Conservation (phyloP, 768 basidiomycete species). For the Agaricus subrufescens region DNA sequence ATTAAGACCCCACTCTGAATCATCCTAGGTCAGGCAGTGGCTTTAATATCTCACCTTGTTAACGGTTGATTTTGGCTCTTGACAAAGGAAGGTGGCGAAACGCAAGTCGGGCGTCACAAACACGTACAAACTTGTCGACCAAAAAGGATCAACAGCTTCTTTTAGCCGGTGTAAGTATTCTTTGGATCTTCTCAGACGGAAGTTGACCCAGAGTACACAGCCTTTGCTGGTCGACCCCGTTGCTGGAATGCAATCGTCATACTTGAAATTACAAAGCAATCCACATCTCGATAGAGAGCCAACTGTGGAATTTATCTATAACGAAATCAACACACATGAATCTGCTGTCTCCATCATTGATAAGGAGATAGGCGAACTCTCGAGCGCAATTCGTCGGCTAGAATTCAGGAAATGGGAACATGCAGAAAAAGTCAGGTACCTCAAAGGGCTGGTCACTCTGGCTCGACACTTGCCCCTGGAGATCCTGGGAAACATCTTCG, state of each 20-base stretch:
- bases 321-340: conserved; percentile 31
- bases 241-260: background rate
- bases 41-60: conserved; percentile 11
- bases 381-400: conserved; percentile 34
- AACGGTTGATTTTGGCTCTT: background rate
- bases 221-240: background rate
- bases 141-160: too few species aligned
- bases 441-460: conserved; percentile 45
- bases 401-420: conserved; percentile 38
- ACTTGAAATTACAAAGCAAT: background rate
- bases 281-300: conserved; percentile 7
- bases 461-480: conserved; percentile 54
- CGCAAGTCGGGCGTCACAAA: background rate
- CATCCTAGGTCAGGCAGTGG: conserved; percentile 44
- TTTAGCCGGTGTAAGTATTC: background rate
- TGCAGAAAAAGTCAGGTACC: conserved; percentile 35
- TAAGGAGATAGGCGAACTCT: conserved; percentile 35
- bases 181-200: background rate
- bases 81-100: too few species aligned
- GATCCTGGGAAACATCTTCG: conserved; percentile 50
- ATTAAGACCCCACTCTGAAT: conserved; percentile 93
- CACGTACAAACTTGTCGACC: background rate
- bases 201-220: background rate
- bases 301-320: conserved; percentile 15
- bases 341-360: conserved; percentile 36